Evolutionary conservation across 495 filamentous ascomycete species (phyloP).

Genomic region (Hypoxylon rickii): DNA sequence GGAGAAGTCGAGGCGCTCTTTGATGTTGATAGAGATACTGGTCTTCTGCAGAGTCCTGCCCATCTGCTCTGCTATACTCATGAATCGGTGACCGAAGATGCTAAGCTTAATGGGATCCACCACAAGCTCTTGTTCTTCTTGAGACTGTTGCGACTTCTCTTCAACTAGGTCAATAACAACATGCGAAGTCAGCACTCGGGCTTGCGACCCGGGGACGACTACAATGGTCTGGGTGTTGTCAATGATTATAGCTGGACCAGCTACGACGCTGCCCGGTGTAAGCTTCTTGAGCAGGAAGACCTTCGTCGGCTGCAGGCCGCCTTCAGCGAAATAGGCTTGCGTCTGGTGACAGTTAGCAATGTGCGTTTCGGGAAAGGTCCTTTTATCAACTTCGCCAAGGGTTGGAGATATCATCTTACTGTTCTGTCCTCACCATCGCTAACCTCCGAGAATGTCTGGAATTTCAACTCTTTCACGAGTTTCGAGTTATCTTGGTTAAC

Average conservation of each 20-base stretch:
- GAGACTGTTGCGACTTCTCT: constrained; percentile 52
- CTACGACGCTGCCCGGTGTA: constrained; percentile 65
- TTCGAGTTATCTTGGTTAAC: constrained; percentile 36
- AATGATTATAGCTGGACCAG: constrained; percentile 79
- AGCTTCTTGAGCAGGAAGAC: constrained; percentile 76
- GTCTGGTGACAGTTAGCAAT: constrained; percentile 49
- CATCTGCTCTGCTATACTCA: constrained; percentile 98
- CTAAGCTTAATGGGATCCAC: constrained; percentile 88
- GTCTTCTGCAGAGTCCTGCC: constrained; percentile 93
- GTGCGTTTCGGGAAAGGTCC: constrained; percentile 13
- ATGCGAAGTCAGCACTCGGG: constrained; percentile 62
- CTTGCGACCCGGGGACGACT: constrained; percentile 69
- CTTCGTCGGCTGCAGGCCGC: constrained; percentile 68
- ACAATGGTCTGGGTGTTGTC: constrained; percentile 87
- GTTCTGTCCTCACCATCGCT: constrained; percentile 63
- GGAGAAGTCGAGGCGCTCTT: constrained; percentile 93
- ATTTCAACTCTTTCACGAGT: constrained; percentile 66
- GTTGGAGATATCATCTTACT: constrained; percentile 57
- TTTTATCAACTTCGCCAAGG: constrained; percentile 18
- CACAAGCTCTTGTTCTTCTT: constrained; percentile 35
- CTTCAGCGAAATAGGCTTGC: constrained; percentile 64
- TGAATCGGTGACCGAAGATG: constrained; percentile 94
- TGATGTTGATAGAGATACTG: constrained; percentile 93
- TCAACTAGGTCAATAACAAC: constrained; percentile 67
- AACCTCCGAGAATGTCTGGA: constrained; percentile 51